Evolutionary conservation across 2,329 filamentous ascomycete species (phyloP).

Genomic region (Venturia nashicola): DNA sequence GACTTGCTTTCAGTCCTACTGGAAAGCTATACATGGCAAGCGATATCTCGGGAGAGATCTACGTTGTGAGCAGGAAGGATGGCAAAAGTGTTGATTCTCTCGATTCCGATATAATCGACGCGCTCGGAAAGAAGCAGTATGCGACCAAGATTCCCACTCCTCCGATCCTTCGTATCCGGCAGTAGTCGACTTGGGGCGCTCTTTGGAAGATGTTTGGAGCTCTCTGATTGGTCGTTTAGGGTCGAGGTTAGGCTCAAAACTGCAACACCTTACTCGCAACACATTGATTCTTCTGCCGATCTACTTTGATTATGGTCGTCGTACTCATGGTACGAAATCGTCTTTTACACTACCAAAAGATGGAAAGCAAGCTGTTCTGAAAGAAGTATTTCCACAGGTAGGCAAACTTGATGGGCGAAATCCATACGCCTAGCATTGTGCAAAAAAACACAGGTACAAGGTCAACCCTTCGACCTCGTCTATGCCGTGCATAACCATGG

Average conservation of each 20-base stretch:
- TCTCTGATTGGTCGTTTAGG: background rate
- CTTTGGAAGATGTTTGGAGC: slow-evolving; percentile 2
- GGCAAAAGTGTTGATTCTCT: slow-evolving; percentile 12
- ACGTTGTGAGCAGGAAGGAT: slow-evolving; percentile 31
- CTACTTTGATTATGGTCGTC: too few species aligned
- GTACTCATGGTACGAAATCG: too few species aligned
- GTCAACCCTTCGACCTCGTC: background rate
- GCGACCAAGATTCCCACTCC: background rate
- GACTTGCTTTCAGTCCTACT: slow-evolving; percentile 37
- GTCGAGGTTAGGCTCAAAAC: too few species aligned
- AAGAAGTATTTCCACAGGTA: too few species aligned
- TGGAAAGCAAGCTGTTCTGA: too few species aligned
- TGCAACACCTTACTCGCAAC: too few species aligned
- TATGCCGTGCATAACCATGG: too few species aligned
- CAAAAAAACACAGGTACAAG: too few species aligned
- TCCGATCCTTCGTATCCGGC: background rate
- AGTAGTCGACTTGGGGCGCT: background rate
- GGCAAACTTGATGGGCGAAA: too few species aligned
- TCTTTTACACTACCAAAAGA: too few species aligned
- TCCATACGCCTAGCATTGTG: too few species aligned
- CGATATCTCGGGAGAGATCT: slow-evolving; percentile 55
- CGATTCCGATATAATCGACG: background rate
- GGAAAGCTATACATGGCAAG: slow-evolving; percentile 50
- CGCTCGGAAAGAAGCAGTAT: background rate
- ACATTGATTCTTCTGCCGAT: too few species aligned